Conservation (phyloP, 2,329 filamentous ascomycete species). For the Cladophialophora psammophila region DNA sequence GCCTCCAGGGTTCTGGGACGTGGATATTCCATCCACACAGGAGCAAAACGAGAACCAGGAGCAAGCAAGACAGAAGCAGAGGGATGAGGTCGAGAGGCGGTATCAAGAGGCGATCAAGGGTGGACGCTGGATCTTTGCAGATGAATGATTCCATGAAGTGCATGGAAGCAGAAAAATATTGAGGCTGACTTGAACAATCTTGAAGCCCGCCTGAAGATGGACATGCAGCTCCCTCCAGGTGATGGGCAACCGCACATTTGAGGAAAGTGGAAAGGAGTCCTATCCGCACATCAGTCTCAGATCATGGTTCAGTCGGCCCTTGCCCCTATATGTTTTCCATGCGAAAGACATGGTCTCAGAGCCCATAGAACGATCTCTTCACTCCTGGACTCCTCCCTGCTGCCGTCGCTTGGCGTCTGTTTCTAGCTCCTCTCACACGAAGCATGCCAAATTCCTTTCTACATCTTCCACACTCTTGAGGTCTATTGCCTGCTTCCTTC, state of each 20-base stretch:
- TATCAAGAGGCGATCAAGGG: constrained; percentile 79
- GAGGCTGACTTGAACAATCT: not conserved
- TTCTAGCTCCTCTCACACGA: not conserved
- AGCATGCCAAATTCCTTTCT: not conserved
- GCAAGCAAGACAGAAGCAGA: constrained; percentile 70
- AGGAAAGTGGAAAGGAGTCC: not conserved
- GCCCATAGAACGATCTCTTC: not conserved
- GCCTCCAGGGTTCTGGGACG: constrained; percentile 88
- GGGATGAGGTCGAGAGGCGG: constrained; percentile 72
- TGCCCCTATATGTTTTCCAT: not conserved
- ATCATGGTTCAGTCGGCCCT: not conserved
- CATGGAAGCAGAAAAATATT: not conserved
- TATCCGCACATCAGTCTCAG: not conserved
- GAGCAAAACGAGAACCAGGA: constrained; percentile 72
- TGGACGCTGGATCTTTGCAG: constrained; percentile 39
- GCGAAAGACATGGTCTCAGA: not conserved
- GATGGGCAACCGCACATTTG: not conserved
- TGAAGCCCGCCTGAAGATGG: not conserved
- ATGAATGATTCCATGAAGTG: constrained; percentile 31
- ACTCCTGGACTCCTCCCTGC: not conserved
- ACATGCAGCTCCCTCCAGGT: not conserved
- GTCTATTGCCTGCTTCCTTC: not conserved
- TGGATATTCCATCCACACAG: constrained; percentile 89
- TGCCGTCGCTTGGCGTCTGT: not conserved
- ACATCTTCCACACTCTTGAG: not conserved